Base-by-base conservation (phyloP, 495 filamentous ascomycete genomes). In the Penicillium egyptiacum region DNA sequence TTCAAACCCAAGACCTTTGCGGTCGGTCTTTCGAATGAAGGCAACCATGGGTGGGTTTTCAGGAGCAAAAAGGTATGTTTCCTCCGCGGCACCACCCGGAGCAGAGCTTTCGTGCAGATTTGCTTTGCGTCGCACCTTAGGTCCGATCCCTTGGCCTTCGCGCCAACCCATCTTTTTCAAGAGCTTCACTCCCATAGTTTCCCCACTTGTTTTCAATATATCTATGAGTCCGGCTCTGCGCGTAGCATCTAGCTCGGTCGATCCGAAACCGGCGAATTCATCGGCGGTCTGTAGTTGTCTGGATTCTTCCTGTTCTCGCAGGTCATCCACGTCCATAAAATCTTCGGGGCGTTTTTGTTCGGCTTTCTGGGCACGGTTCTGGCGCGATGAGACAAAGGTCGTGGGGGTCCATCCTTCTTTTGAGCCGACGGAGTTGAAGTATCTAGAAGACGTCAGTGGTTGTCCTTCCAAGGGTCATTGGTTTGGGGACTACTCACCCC, bases 271-370 rank as follows among this genome's bases (percentile, higher is more conserved):
- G 8, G 90, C 79, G 68, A 92, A 97, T 0, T 77, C 81, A 28
- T 83, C 75, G 1, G 83, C 75, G 0, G 88, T 96, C 62, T 92
- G 83, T 30, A 98, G 69, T 45, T 78, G 80, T 60, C 81, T 81
- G 3, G 86, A 79, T 70, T 96, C 92, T 50, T 86, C 92, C 2
- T 87, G 87, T 61, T 96, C 93, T 11, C 89, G 88, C 11, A 96
- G 75, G 72, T 98, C 94, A 72, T 98, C 95, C 59, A 96, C 95
- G 60, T 98, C 94, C 94, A 98, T 98, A 58, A 91, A 98, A 67
- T 98, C 94, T 63, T 98, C 93, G 9, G 86, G 81, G 30, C 85
- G 85, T 68, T 89, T 85, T 14, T 75, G 55, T 45, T 68, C 67
- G 23, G 71, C 80, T 76, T 93, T 86, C 61, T 90, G 88, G 52